Evolutionary conservation across 1,284 basidiomycete genomes (phyloP), one percentile per base, ranked within the genome.

Genomic region (Melanopsichium pennsylvanicum): DNA sequence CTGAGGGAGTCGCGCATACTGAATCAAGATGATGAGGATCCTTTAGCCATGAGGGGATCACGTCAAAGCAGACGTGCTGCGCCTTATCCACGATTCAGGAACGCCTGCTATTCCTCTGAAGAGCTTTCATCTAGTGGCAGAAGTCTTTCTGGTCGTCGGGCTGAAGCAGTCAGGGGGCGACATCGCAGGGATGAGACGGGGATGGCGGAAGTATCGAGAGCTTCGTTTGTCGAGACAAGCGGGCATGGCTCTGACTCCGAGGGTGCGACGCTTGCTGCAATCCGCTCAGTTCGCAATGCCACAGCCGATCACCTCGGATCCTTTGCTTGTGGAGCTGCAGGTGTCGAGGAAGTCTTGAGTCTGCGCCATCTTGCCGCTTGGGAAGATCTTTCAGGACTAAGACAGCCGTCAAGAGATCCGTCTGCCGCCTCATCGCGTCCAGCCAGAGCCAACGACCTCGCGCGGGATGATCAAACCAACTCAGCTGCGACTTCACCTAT

Each of bases 81-180:
- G 3, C 61, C 61, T n/a, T 58, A 64, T 44, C 51, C 29, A 26
- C 37, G 43, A 22, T 32, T 15, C 18, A 21, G 32, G 25, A 27
- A 39, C 13, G 36, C 38, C 12, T 16, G 29, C 27, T 40, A 36
- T 8, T 60, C 55, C 7, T 57, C 52, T 4, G 64, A 61, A 22
- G 57, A 61, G 27, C n/a, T 62, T 8, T 68, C 63, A 6, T 57
- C 54, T 13, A 58, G 49, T 29, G 42, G 56, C 13, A 27, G 34
- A 29, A 58, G 61, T 31, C 18, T 39, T 8, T 45, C 37, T 8
- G 33, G 22, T 21, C 48, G 26, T 18, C 47, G 41, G 15, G 40
- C 21, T 3, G 32, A 21, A 0, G 38, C 16, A 32, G 39, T 22
- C 2, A 37, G 55, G 22, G 42, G 50, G 31, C 31, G 58, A 16